Evolutionary conservation across 306 rosid genomes (phyloP), one percentile per base, ranked within the genome.

Genomic region (Prunus padus): DNA sequence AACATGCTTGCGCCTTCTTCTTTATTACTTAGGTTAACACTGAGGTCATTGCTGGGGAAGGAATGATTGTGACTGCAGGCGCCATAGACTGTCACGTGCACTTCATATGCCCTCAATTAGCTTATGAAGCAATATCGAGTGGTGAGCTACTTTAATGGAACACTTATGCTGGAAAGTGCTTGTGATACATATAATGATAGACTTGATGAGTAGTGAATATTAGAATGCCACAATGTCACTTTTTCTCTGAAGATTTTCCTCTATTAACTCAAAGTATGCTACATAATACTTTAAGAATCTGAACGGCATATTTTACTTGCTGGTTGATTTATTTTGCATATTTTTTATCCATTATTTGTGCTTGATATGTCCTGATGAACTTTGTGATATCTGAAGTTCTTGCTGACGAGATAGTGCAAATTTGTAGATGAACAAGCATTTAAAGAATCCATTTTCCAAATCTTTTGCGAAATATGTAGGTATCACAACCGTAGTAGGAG

Each of bases 1-100:
- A 47, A 56, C 67, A 59, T 61, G 20, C 64, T 65, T 46, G 33
- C 40, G 22, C 81, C 26, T 44, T 80, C 31, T 52, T 81, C 50
- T 69, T 63, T 69, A 50, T 60, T 85, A 45, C 77, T 37, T 75
- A 95, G 99, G 96, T 84, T n/a, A 86, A 82, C 86, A 92, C 97
- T 28, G 99, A 95, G 88, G 97, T 88, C 78, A 90, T 95, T 80
- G 91, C 96, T 8, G 97, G 91, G 66, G 97, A 92, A 88, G 96
- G 97, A 60, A 75, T 87, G 77, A 79, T 95, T 68, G 69, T 95
- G 76, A 95, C 99, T 71, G 97, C 99, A 26, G 99, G 99, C 46
- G 99, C 87, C 51, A 85, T 92, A 73, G 99, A 95, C 73, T 92
- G 93, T 80, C 99, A 95, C 77, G 99, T 95, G 67, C 99, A 95